These are phyloP conservation scores for Sugiyamaella chiloensis DNA, from an alignment of 805 yeast species.

Conservation along the genomic window DNA sequence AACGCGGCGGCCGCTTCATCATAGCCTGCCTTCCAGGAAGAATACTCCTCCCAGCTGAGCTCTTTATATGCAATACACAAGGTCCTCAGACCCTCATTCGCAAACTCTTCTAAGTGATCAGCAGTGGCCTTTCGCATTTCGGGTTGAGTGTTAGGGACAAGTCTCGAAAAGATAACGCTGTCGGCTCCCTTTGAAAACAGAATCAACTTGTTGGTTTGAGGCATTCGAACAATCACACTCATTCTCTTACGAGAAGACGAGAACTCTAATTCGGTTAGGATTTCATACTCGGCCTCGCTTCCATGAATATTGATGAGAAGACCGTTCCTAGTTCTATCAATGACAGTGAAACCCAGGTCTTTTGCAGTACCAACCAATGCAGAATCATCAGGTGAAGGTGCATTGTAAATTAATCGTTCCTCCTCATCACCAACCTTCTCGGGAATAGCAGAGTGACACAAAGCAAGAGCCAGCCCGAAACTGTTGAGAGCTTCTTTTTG, in stretches of 20 bases:
- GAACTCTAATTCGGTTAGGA: conserved; percentile 59
- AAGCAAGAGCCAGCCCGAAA: conserved; percentile 63
- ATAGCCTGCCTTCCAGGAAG: conserved; percentile 49
- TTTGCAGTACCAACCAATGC: conserved; percentile 76
- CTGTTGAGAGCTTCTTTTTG: conserved; percentile 51
- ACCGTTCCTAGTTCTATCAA: conserved; percentile 50
- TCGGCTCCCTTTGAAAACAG: conserved; percentile 74
- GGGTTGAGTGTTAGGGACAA: conserved; percentile 35
- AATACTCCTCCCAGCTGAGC: conserved; percentile 42
- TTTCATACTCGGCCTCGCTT: conserved; percentile 41
- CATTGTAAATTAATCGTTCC: conserved; percentile 53
- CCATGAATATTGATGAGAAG: conserved; percentile 48
- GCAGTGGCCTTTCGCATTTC: conserved; percentile 52
- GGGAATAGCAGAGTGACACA: conserved; percentile 74
- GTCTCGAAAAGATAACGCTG: conserved; percentile 55
- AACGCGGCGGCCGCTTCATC: conserved; percentile 52
- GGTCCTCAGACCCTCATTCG: conserved; percentile 76
- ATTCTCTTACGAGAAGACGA: conserved; percentile 73
- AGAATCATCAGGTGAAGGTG: conserved; percentile 82
- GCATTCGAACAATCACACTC: conserved; percentile 62
- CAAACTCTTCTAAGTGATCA: conserved; percentile 61
- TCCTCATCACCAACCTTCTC: conserved; percentile 40
- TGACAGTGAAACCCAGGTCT: conserved; percentile 65
- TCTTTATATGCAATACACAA: conserved; percentile 63
- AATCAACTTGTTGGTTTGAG: conserved; percentile 39